Evolutionary conservation across 352 stramenopile genomes (phyloP).

Genomic region (Plasmopara viticola): DNA sequence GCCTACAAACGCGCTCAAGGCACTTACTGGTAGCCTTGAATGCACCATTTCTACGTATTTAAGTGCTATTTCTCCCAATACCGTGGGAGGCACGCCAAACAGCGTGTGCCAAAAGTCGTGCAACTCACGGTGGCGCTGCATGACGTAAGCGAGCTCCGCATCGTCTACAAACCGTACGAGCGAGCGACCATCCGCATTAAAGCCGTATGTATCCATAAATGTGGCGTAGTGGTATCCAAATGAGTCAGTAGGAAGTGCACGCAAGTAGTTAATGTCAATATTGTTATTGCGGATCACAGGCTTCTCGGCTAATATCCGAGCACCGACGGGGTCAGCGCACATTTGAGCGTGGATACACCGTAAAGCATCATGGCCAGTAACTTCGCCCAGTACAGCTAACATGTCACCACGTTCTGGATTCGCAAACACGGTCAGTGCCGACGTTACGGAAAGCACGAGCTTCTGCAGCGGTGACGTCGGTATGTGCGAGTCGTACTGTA

Average conservation of each 20-base stretch:
- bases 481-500: slow-evolving; percentile 67
- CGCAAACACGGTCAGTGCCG: slow-evolving; percentile 83
- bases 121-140: slow-evolving; percentile 90
- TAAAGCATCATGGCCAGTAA: slow-evolving; percentile 87
- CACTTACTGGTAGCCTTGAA: slow-evolving; percentile 91
- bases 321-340: slow-evolving; percentile 76
- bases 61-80: slow-evolving; percentile 93
- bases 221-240: slow-evolving; percentile 88
- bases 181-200: slow-evolving; percentile 84
- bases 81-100: slow-evolving; percentile 90
- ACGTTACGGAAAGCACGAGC: slow-evolving; percentile 78
- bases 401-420: slow-evolving; percentile 94
- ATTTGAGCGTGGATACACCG: slow-evolving; percentile 81
- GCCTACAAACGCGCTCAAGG: slow-evolving; percentile 90
- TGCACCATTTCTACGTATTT: slow-evolving; percentile 98
- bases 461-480: slow-evolving; percentile 83
- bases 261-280: slow-evolving; percentile 70
- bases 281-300: slow-evolving; percentile 70
- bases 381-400: slow-evolving; percentile 92
- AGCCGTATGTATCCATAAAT: slow-evolving; percentile 90
- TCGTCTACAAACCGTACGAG: slow-evolving; percentile 89
- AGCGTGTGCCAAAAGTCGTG: slow-evolving; percentile 98
- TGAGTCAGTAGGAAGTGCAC: slow-evolving; percentile 56
- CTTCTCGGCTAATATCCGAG: slow-evolving; percentile 84
- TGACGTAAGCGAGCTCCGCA: slow-evolving; percentile 94